Percentiles rank a stretch among this genome's conserved stretches.
Conservation (phyloP, 2,329 filamentous ascomycete genomes). For the Aureobasidium subglaciale region DNA sequence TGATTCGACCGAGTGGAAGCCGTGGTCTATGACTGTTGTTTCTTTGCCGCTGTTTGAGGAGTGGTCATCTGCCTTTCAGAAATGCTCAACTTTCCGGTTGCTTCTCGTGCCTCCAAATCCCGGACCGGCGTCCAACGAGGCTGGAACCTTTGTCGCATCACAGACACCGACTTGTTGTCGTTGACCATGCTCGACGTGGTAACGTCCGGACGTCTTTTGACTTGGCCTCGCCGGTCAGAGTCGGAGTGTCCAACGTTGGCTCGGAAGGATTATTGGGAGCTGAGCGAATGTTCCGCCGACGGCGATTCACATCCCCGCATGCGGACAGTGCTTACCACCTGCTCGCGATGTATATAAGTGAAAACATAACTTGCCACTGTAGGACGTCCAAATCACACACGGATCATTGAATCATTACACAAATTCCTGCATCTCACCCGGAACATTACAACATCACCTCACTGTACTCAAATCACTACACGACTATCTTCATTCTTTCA, state of each 20-base stretch:
- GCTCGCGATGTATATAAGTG: not conserved
- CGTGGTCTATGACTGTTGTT: conserved; percentile 9
- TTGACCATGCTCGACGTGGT: not conserved
- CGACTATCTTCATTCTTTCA: no score
- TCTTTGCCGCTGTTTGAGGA: not conserved
- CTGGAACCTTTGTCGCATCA: not conserved
- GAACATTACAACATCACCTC: not conserved
- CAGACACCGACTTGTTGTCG: conserved; percentile 1
- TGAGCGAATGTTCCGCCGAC: conserved; percentile 4
- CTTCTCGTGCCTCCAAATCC: conserved; percentile 7
- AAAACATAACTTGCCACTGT: not conserved
- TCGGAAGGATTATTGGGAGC: not conserved
- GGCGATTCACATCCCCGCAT: not conserved
- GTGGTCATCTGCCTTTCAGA: not conserved
- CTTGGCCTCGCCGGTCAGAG: conserved; percentile 5
- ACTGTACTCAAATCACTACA: no score
- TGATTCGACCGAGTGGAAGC: conserved; percentile 4
- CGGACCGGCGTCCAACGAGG: conserved; percentile 3
- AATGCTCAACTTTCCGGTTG: not conserved
- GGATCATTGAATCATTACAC: not conserved
- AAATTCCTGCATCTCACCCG: not conserved
- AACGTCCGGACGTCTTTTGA: not conserved
- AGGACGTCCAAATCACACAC: not conserved
- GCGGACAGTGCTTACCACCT: not conserved
- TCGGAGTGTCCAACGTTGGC: not conserved